A percentile compares a stretch with the other conserved stretches of the same genome.
Conservation (phyloP, 345 rosid genomes). For the Corymbia maculata region DNA sequence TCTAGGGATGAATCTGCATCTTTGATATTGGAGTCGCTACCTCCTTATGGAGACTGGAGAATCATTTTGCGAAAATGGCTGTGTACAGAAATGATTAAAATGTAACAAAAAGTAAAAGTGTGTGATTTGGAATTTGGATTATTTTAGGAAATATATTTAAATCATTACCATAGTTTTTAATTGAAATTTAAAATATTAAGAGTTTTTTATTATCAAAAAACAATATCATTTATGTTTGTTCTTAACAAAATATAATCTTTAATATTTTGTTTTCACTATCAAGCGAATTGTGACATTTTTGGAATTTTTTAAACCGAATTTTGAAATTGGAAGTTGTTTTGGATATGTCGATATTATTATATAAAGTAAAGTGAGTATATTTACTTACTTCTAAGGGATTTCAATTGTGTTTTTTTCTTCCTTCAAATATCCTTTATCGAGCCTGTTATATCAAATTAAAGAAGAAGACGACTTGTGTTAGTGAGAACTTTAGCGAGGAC, state of each 20-base stretch:
- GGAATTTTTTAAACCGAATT: not conserved
- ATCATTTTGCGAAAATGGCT: not conserved
- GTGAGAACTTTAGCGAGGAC: not conserved
- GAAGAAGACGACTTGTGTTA: not conserved
- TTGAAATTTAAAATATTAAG: not conserved
- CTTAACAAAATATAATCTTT: not conserved
- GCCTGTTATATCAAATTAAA: not conserved
- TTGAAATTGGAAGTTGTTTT: not conserved
- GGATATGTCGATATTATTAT: not conserved
- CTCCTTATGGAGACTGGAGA: not conserved
- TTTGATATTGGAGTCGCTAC: slow-evolving; percentile 3
- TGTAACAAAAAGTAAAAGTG: not conserved
- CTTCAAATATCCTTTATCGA: not conserved
- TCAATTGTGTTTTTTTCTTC: not conserved
- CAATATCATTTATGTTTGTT: not conserved
- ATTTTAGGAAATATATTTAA: not conserved
- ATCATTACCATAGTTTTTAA: not conserved
- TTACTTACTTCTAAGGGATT: not conserved
- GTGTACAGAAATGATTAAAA: not conserved
- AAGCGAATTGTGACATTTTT: not conserved
- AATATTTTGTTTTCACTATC: not conserved
- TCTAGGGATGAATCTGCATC: not conserved
- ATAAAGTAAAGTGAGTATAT: not conserved
- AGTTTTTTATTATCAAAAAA: not conserved
- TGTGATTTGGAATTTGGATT: not conserved